Base-by-base conservation (phyloP, 768 basidiomycete genomes). In the Astraeus odoratus region DNA sequence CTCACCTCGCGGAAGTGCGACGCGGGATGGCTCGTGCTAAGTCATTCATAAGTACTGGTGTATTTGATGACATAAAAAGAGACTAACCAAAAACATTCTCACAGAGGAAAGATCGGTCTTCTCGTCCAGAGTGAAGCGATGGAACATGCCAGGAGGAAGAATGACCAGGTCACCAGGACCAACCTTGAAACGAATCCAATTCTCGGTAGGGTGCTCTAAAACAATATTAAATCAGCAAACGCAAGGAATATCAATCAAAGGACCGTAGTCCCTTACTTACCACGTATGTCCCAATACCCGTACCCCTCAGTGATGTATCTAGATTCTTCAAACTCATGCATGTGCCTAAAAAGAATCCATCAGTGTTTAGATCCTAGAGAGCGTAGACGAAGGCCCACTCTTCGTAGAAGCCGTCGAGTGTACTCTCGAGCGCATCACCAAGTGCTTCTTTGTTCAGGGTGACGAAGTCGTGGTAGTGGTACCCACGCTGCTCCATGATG, bases 321-420 rank as follows among this genome's bases (percentile, higher is more conserved):
- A 57, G 94, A 95, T 66, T 97, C 94, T 58, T 97, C 93, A 56
- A 96, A 93, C 63, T 96, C 91, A 55, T 96, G 94, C 72, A 97
- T 76, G 56, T 96, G 91, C 55, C 87, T 89, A 20, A 52, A 22
- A 0, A 3, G 23, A 20, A 40, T 13, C 27, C 27, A n/a, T n/a
- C n/a, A n/a, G n/a, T n/a, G n/a, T n/a, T n/a, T n/a, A n/a, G n/a
- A n/a, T n/a, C n/a, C n/a, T n/a, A n/a, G n/a, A n/a, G n/a, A n/a
- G n/a, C n/a, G n/a, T n/a, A n/a, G n/a, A n/a, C n/a, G n/a, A n/a
- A 27, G 8, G 61, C 81, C 49, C 54, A 90, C 87, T 93, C 90
- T 44, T 83, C 72, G 55, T 87, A 94, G 66, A 95, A 93, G 0
- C 58, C 71, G 59, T 86, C 85, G 59, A 95, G 76, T 65, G 86